Percentiles rank a stretch among this genome's conserved stretches.
Evolutionary conservation across 768 basidiomycete genomes (phyloP).

Genomic region (Serpula lacrymans): DNA sequence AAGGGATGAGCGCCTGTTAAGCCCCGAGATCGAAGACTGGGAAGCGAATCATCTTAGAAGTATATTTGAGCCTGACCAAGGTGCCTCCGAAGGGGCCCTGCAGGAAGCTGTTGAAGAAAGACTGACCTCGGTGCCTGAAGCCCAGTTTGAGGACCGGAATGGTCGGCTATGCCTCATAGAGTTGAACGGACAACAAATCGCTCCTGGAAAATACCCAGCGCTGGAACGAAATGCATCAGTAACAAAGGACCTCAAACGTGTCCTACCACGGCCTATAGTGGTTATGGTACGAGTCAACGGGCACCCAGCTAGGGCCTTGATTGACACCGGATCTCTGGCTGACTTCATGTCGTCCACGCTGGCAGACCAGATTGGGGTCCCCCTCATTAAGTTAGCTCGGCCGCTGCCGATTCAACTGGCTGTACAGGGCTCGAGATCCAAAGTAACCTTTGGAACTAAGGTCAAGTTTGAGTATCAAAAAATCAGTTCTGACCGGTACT

Average conservation of each 20-base stretch:
- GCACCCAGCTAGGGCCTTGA: slow-evolving; percentile 26
- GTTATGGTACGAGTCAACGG: slow-evolving; percentile 31
- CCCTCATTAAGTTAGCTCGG: slow-evolving; percentile 11
- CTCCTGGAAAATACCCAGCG: not conserved
- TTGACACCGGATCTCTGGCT: slow-evolving; percentile 37
- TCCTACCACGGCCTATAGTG: slow-evolving; percentile 30
- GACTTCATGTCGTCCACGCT: slow-evolving; percentile 37
- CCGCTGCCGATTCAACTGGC: slow-evolving; percentile 26
- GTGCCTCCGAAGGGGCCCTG: too few species aligned
- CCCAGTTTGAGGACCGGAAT: not conserved
- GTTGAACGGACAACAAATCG: not conserved
- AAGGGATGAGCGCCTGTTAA: not conserved
- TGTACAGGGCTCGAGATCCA: slow-evolving; percentile 21
- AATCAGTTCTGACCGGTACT: slow-evolving; percentile 18
- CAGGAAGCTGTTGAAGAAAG: too few species aligned
- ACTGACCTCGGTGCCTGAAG: too few species aligned
- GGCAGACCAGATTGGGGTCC: slow-evolving; percentile 8
- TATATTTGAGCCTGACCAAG: too few species aligned
- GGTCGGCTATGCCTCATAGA: not conserved
- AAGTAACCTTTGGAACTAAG: slow-evolving; percentile 15
- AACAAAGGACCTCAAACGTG: slow-evolving; percentile 10
- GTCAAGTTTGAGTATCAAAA: slow-evolving; percentile 14
- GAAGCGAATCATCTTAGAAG: not conserved
- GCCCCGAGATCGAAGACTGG: not conserved
- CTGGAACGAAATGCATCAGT: slow-evolving; percentile 13